These are phyloP conservation scores for Haplosporangium gracile DNA, from an alignment of 192 early-diverging fungal genomes.

Conservation along the genomic window DNA sequence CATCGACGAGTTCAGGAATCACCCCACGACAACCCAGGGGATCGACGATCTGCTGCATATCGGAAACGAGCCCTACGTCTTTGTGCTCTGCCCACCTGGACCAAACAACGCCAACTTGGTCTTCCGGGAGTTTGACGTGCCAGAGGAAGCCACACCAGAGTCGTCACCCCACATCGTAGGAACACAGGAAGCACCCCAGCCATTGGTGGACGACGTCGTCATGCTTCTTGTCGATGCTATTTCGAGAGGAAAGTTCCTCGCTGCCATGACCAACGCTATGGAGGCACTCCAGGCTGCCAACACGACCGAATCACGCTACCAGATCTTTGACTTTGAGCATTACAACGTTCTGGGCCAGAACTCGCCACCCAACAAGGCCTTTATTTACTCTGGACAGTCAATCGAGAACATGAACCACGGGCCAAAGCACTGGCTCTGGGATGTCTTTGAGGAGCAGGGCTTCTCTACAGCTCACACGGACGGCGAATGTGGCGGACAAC, in stretches of 20 bases:
- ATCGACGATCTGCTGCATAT: conserved; percentile 32
- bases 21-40: conserved; percentile 12
- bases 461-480: conserved; percentile 53
- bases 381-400: conserved; percentile 57
- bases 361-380: conserved; percentile 58
- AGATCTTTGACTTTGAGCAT: conserved; percentile 48
- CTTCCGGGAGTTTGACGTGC: conserved; percentile 39
- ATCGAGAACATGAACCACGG: conserved; percentile 41
- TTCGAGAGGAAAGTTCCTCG: conserved; percentile 44
- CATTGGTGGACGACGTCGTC: conserved; percentile 52
- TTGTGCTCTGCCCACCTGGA: conserved; percentile 49
- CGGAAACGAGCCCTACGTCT: conserved; percentile 35
- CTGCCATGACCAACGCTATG: conserved; percentile 35
- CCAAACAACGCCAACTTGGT: conserved; percentile 44
- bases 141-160: background rate
- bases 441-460: conserved; percentile 52
- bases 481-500: conserved; percentile 53
- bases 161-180: conserved; percentile 28
- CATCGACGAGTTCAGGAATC: conserved; percentile 24
- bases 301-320: conserved; percentile 1
- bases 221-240: conserved; percentile 55
- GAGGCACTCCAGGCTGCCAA: conserved; percentile 18
- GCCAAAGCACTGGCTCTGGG: conserved; percentile 54
- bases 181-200: conserved; percentile 29
- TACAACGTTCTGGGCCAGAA: conserved; percentile 54